Evolutionary conservation across 2,329 filamentous ascomycete genomes (phyloP), one percentile per base, ranked within the genome.

Genomic region (Neofusicoccum cordaticola): DNA sequence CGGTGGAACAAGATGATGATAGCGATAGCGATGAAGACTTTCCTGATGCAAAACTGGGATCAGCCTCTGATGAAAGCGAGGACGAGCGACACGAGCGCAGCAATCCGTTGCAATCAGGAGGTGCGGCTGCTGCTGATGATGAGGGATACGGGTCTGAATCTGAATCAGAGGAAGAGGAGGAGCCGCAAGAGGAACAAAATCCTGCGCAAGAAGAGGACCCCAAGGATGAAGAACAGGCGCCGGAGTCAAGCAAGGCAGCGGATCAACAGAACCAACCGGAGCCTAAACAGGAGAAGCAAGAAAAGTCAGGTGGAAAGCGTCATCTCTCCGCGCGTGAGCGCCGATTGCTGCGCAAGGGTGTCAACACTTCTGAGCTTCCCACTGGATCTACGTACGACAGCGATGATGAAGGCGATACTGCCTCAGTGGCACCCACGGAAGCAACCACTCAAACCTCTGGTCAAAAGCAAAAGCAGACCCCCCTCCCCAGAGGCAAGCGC

Each of bases 401-500:
- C 63, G 42, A 47, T 15, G 60, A 39, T 6, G 70, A 75, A 22
- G 69, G 69, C 12, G 79, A 80, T 37, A 66, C 67, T 66, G 67
- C 68, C 22, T 71, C 72, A 2, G 75, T 74, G 56, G 67, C 69
- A 11, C 58, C 57, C 27, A 70, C 67, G 65, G 70, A 72, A 70
- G 68, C 53, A 62, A 52, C 66, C 44, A 69, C 70, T 62, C 31
- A 48, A 19, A 9, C 41, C 13, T 51, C 39, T 1, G 37, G 27
- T 41, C 50, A 52, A 15, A 68, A 65, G 34, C 64, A 7, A 67
- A 70, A 61, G 51, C 60, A 60, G 39, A 45, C 66, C 0, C 73
- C 76, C 1, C 69, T 77, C 1, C 77, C 83, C 13, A 88, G 93
- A 65, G 92, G 93, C 35, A 92, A 96, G 75, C 88, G 86, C 65